Evolutionary conservation across 1,139 yeast species (phyloP).

Genomic region (Arxiozyma slooffiae): DNA sequence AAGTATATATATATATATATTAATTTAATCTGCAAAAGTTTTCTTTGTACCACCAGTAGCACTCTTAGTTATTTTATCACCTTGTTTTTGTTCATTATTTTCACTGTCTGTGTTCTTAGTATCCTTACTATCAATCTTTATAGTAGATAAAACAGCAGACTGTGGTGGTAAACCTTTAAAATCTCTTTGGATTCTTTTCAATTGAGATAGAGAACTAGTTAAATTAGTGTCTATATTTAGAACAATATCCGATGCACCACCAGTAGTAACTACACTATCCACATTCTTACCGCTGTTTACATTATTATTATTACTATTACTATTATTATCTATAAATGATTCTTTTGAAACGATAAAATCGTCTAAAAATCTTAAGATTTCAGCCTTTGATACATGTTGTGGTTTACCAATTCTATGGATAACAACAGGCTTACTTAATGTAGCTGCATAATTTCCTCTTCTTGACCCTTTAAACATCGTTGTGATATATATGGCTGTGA

Average conservation of each 20-base stretch:
- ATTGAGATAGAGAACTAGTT: slow-evolving; percentile 44
- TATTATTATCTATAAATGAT: slow-evolving; percentile 9
- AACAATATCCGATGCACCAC: slow-evolving; percentile 2
- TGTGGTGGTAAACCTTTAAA: slow-evolving; percentile 64
- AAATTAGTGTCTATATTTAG: slow-evolving; percentile 18
- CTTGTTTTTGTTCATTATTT: slow-evolving; percentile 3
- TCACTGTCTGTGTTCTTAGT: background rate
- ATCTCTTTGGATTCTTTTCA: slow-evolving; percentile 59
- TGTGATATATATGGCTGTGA: background rate
- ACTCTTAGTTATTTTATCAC: slow-evolving; percentile 14
- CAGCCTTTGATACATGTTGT: slow-evolving; percentile 32
- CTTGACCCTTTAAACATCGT: slow-evolving; percentile 31
- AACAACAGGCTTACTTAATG: slow-evolving; percentile 44
- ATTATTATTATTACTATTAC: background rate
- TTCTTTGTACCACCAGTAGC: slow-evolving; percentile 27
- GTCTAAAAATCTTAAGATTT: slow-evolving; percentile 38
- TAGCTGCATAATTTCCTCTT: slow-evolving; percentile 33
- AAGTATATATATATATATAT: background rate
- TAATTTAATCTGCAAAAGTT: slow-evolving; percentile 19
- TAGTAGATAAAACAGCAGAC: slow-evolving; percentile 17
- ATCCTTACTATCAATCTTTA: background rate
- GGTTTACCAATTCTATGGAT: slow-evolving; percentile 31
- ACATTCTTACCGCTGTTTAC: background rate
- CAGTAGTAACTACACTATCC: slow-evolving; percentile 6
- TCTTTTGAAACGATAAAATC: slow-evolving; percentile 36